These are phyloP conservation scores for Scutellaria baicalensis DNA, from an alignment of 257 asterid species.

Conservation along the genomic window DNA sequence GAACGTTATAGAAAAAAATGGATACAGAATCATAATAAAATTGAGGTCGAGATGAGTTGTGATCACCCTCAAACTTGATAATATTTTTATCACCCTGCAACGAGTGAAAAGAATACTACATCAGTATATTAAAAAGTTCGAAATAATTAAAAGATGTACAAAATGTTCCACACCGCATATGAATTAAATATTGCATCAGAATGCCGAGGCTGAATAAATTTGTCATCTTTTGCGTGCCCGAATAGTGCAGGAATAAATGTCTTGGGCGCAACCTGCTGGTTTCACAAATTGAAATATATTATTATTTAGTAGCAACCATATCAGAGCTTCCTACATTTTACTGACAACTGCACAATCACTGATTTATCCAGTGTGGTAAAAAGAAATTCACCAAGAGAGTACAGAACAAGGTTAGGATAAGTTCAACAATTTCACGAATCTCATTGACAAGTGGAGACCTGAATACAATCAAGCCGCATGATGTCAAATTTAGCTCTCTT, in stretches of 20 bases:
- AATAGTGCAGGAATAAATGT: conserved; percentile 88
- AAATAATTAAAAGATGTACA: neutral
- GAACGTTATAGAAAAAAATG: conserved; percentile 80
- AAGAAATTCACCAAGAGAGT: neutral
- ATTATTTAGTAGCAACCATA: conserved; percentile 14
- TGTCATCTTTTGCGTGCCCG: conserved; percentile 95
- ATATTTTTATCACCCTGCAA: conserved; percentile 93
- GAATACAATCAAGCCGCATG: conserved; percentile 60
- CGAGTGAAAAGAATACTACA: conserved; percentile 14
- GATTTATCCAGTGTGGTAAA: neutral
- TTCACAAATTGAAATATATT: conserved; percentile 9
- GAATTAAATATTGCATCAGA: conserved; percentile 75
- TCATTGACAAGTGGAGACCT: conserved; percentile 43
- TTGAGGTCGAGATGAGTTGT: conserved; percentile 95
- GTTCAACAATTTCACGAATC: conserved; percentile 4
- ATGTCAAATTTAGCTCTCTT: conserved; percentile 94
- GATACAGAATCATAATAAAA: conserved; percentile 86
- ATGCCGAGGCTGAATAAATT: conserved; percentile 72
- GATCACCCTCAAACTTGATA: conserved; percentile 95
- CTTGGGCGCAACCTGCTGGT: conserved; percentile 76
- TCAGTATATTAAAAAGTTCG: neutral
- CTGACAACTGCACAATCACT: neutral
- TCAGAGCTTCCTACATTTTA: conserved; percentile 7
- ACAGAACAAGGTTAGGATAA: neutral
- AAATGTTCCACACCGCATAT: conserved; percentile 51